Evolutionary conservation across 371 early-diverging fungal genomes (phyloP), one percentile per base, ranked within the genome.

Genomic region (Lichtheimia ornata): DNA sequence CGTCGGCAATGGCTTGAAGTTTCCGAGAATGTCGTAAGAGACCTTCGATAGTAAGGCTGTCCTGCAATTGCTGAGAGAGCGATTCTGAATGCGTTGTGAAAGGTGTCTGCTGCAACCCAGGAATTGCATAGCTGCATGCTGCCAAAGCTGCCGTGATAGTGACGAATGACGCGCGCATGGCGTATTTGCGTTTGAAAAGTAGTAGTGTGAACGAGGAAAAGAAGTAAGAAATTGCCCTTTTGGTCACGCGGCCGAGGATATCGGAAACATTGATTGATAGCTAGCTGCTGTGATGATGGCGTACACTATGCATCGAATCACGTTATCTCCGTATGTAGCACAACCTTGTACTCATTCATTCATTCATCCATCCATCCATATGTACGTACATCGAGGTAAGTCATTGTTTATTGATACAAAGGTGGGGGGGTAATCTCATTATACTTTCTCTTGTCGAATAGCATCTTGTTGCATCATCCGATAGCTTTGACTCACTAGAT

Each of bases 21-120:
- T 56, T 30, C 17, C 41, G 50, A 14, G 62, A 62, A 62, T 62
- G 62, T n/a, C 62, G 62, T 50, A 62, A 25, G 4, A 62, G 50
- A 24, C 60, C 65, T 5, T 60, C 65, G 28, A 60, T 18, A 20
- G 61, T 56, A 27, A 65, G 42, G 6, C 50, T 41, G 43, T 45
- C 50, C 44, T 65, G 56, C 50, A 59, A 35, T 20, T 24, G 51
- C 15, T 60, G 51, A 43, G 61, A 55, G 25, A 63, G 27, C 3
- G 56, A 43, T 3, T 14, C 15, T 5, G 43, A 18, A 7, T 47
- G 7, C 0, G n/a, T 47, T 15, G 47, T n/a, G 5, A 40, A n/a
- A 3, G 35, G 44, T 12, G 42, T 7, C 56, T 17, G 56, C 12
- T 42, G 41, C 22, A 22, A 56, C 35, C 35, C 35, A 56, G 15